A percentile compares a stretch with the other conserved stretches of the same genome.
Evolutionary conservation across 2,329 filamentous ascomycete species (phyloP).

Genomic region (Onygena corvina): DNA sequence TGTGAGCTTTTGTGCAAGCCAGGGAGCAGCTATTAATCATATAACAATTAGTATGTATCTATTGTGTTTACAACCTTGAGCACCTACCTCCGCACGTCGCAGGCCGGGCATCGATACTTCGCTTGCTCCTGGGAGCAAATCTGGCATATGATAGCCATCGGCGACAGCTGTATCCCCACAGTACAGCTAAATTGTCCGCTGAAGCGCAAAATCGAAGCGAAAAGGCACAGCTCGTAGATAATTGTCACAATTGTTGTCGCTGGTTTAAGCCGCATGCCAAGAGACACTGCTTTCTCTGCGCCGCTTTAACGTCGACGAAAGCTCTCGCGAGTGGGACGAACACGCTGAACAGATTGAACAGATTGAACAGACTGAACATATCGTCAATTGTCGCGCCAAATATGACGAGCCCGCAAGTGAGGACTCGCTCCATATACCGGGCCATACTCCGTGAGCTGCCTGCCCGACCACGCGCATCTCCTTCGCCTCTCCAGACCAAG

Average conservation of each 20-base stretch:
- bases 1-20: conserved; percentile 35
- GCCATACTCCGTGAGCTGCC: conserved; percentile 81
- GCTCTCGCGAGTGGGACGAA: background rate
- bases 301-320: background rate
- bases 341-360: background rate
- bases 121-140: conserved; percentile 21
- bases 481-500: conserved; percentile 57
- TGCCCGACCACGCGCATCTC: conserved; percentile 49
- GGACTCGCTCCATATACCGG: conserved; percentile 68
- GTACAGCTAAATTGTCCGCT: background rate
- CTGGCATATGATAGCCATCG: conserved; percentile 17
- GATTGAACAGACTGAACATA: background rate
- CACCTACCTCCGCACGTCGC: conserved; percentile 21
- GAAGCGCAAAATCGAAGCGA: background rate
- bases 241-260: background rate
- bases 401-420: conserved; percentile 19
- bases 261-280: background rate
- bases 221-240: background rate
- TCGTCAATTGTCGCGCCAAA: background rate
- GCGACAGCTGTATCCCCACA: background rate
- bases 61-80: background rate
- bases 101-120: conserved; percentile 26
- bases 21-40: conserved; percentile 34
- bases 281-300: background rate
- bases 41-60: background rate